Evolutionary conservation across 345 rosid species (phyloP), one percentile per base, ranked within the genome.

Genomic region (rapeseed (Brassica napus)): DNA sequence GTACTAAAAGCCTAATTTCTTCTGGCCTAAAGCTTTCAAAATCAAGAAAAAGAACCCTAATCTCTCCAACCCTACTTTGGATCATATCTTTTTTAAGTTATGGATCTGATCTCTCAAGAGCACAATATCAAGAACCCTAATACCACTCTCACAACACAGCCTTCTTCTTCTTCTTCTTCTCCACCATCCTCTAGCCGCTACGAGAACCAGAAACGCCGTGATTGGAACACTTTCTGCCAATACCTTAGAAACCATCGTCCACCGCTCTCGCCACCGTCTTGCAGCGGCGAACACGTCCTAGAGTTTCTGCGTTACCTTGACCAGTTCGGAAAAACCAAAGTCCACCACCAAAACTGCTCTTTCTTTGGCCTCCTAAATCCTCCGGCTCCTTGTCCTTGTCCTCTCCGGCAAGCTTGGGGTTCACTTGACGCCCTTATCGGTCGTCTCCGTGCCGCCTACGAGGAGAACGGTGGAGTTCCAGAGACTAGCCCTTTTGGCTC

Each of bases 31-130:
- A 52, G 57, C 57, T 52, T 52, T 52, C 21, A 52, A 52, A 52
- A 52, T 52, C 57, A 52, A 52, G 57, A 52, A 52, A 52, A 52
- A 52, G 57, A 54, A 37, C 54, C 72, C 47, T 54, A 55, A 65
- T 35, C 66, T 79, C 49, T 57, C 55, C 26, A 64, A 75, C 77
- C 73, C 73, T 75, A 70, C 34, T 28, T 68, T 63, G 61, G 24
- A 72, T 16, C 9, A 60, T 12, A 47, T 61, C 16, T 44, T 49
- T 42, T 61, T 59, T 70, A 49, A 52, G 23, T 16, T 9, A 87
- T 87, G 90, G 90, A 87, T 26, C 75, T 84, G 59, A 74, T 84
- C 80, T 82, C 87, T 63, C 79, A 71, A 76, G 69, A 34, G 60
- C 72, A 75, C 65, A 61, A 61, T 61, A 65, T 52, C 75, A 70